phyloP scores from a whole-genome alignment of 345 rosid species.

The rapeseed (Brassica napus) region DNA sequence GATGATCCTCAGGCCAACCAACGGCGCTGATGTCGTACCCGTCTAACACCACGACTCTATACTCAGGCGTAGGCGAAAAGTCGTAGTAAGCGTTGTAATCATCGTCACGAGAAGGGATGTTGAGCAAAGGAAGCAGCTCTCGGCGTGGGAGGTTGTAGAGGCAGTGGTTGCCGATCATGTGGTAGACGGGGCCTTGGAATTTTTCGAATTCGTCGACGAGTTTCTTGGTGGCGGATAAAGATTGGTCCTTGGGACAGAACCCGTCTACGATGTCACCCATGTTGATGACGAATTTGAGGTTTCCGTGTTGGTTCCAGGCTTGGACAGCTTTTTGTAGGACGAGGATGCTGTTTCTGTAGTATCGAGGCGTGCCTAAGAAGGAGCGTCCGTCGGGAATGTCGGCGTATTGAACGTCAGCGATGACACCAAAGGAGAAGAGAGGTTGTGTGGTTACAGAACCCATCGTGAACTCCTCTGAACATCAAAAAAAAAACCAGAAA shows the following conservation, averaged over 20 bases:
- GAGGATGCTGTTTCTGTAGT: conserved; percentile 72
- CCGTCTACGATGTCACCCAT: conserved; percentile 94
- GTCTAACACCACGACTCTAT: conserved; percentile 74
- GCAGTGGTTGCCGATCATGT: conserved; percentile 93
- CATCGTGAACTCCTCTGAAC: conserved; percentile 37
- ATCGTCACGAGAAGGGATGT: conserved; percentile 51
- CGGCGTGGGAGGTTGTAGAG: conserved; percentile 91
- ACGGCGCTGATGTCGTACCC: conserved; percentile 88
- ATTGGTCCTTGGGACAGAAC: conserved; percentile 67
- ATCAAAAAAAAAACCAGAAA: background rate
- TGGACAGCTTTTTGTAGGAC: conserved; percentile 74
- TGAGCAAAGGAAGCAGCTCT: conserved; percentile 69
- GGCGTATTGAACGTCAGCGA: conserved; percentile 88
- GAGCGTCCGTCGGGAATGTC: conserved; percentile 89
- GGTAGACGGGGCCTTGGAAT: conserved; percentile 71
- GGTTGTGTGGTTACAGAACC: conserved; percentile 57
- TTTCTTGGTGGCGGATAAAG: conserved; percentile 56
- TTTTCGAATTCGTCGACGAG: conserved; percentile 57
- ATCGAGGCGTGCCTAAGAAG: conserved; percentile 80
- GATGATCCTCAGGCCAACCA: conserved; percentile 81
- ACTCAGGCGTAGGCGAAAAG: conserved; percentile 69
- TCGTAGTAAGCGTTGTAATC: conserved; percentile 75
- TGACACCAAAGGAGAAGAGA: conserved; percentile 85
- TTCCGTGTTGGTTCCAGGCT: conserved; percentile 62
- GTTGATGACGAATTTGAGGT: conserved; percentile 68